Evolutionary conservation across 2,329 filamentous ascomycete species (phyloP).

Genomic region (Verticillium zaregamsianum): DNA sequence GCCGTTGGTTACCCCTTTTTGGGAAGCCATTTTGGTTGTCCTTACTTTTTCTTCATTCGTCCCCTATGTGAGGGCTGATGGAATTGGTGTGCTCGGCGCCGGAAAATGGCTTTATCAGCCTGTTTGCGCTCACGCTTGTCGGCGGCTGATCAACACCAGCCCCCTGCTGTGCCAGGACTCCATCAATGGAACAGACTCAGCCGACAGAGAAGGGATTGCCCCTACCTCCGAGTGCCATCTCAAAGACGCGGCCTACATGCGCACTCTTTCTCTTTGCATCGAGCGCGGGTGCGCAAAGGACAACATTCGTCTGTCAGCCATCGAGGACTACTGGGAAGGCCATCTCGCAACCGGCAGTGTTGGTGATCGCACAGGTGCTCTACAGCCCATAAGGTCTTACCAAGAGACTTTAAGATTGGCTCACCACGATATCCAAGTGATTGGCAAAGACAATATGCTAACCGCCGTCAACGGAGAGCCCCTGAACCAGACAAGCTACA

Average conservation of each 20-base stretch:
- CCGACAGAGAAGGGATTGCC: slow-evolving; percentile 9
- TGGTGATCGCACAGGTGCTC: slow-evolving; percentile 13
- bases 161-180: slow-evolving; percentile 23
- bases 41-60: not conserved
- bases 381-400: slow-evolving; percentile 21
- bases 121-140: slow-evolving; percentile 29
- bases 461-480: not conserved
- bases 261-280: slow-evolving; percentile 29
- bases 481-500: slow-evolving; percentile 28
- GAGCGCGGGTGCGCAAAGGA: slow-evolving; percentile 21
- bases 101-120: slow-evolving; percentile 31
- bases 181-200: slow-evolving; percentile 18
- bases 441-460: not conserved
- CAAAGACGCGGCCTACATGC: slow-evolving; percentile 22
- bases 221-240: slow-evolving; percentile 21
- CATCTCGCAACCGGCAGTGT: slow-evolving; percentile 23
- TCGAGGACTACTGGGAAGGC: slow-evolving; percentile 23
- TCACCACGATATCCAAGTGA: not conserved
- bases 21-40: not conserved
- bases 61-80: slow-evolving; percentile 8
- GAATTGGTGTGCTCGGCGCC: slow-evolving; percentile 26
- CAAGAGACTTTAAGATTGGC: slow-evolving; percentile 8
- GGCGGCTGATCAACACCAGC: slow-evolving; percentile 19
- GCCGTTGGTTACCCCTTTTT: not conserved
- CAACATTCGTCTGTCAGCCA: slow-evolving; percentile 6